These are phyloP conservation scores for Diaporthe australafricana DNA, from an alignment of 2,329 filamentous ascomycete genomes.

Conservation along the genomic window DNA sequence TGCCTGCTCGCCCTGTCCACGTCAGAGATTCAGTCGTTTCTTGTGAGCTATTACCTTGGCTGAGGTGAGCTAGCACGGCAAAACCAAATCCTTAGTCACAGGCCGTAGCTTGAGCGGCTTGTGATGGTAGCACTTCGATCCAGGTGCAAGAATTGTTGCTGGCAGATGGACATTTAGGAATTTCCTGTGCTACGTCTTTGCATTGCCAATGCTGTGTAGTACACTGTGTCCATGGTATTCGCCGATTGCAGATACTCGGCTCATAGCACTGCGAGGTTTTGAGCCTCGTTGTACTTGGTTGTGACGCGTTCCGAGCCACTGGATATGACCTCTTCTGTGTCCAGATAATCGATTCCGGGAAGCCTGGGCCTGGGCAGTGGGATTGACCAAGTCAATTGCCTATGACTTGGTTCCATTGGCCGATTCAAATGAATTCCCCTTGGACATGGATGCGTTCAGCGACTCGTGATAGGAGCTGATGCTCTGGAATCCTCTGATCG, in stretches of 20 bases:
- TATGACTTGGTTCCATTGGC: constrained; percentile 31
- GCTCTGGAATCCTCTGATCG: constrained; percentile 70
- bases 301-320: background rate
- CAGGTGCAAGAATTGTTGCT: background rate
- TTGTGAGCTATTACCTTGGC: background rate
- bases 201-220: background rate
- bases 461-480: constrained; percentile 73
- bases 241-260: background rate
- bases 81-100: background rate
- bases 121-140: background rate
- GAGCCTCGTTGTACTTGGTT: background rate
- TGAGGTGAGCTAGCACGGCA: too few relatives aligned
- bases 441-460: constrained; percentile 44
- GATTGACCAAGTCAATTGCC: background rate
- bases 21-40: background rate
- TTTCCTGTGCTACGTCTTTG: background rate
- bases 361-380: background rate
- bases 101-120: background rate
- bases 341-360: background rate
- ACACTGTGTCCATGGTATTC: background rate
- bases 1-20: background rate
- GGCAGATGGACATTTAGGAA: too few relatives aligned
- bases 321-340: background rate
- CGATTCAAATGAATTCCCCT: constrained; percentile 37
- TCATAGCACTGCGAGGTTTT: too few relatives aligned